phyloP scores from a whole-genome alignment of 1,284 basidiomycete species.

The Ustilago bromivora region DNA sequence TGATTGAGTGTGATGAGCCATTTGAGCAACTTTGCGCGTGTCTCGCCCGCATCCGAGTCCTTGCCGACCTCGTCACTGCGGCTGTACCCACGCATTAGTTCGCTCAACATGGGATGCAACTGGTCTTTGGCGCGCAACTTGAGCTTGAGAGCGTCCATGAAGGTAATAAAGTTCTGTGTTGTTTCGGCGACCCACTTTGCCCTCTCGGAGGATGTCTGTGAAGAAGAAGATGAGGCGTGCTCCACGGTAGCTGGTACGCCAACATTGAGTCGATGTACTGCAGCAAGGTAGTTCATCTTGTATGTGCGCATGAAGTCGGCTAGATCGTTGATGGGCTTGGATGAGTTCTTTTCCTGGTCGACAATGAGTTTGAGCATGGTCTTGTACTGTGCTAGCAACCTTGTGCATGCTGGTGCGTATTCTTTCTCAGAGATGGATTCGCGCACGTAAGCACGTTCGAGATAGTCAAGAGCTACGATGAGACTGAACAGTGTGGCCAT shows the following conservation, averaged over 20 bases:
- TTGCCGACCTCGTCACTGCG: slow-evolving; percentile 72
- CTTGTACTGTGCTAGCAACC: slow-evolving; percentile 93
- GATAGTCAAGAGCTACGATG: slow-evolving; percentile 89
- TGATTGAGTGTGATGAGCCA: slow-evolving; percentile 97
- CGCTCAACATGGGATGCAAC: slow-evolving; percentile 91
- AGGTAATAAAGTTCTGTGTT: slow-evolving; percentile 94
- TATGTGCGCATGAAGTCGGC: slow-evolving; percentile 88
- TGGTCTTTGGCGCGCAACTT: slow-evolving; percentile 95
- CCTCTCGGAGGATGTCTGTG: slow-evolving; percentile 76
- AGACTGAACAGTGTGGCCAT: slow-evolving; percentile 91
- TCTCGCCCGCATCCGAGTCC: slow-evolving; percentile 92
- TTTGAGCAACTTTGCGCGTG: slow-evolving; percentile 88
- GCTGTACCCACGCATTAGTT: slow-evolving; percentile 82
- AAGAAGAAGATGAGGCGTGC: slow-evolving; percentile 76
- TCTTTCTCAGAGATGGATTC: slow-evolving; percentile 87
- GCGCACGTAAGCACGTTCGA: slow-evolving; percentile 93
- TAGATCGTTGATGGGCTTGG: slow-evolving; percentile 52
- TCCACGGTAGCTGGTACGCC: slow-evolving; percentile 97
- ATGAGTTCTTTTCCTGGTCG: slow-evolving; percentile 76
- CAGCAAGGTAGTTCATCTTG: slow-evolving; percentile 94
- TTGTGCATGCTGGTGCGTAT: slow-evolving; percentile 95
- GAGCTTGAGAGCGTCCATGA: slow-evolving; percentile 96
- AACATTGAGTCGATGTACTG: slow-evolving; percentile 86
- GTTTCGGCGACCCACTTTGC: slow-evolving; percentile 99
- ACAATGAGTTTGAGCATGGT: slow-evolving; percentile 93